A percentile compares a stretch with the other conserved stretches of the same genome.
phyloP scores from a whole-genome alignment of 345 rosid species.

The Eucalyptus pauciflora region DNA sequence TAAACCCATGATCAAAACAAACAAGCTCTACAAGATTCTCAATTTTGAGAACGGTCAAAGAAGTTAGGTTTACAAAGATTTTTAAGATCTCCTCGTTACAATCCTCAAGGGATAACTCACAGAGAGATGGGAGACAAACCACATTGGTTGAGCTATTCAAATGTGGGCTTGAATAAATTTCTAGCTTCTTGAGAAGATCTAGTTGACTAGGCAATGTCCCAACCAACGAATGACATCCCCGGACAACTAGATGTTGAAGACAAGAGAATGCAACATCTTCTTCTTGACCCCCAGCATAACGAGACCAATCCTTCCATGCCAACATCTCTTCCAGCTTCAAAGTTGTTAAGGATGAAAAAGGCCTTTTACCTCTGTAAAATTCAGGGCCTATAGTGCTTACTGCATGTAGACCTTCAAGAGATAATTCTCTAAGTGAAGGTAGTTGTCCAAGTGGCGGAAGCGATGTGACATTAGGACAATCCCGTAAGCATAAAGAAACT shows the following conservation, averaged over 20 bases:
- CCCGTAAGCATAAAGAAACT: background rate
- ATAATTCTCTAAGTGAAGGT: background rate
- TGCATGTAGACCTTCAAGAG: background rate
- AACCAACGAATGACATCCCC: background rate
- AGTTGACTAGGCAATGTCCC: background rate
- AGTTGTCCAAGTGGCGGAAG: background rate
- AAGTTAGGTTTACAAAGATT: background rate
- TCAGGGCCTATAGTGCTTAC: background rate
- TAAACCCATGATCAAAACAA: background rate
- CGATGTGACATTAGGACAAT: background rate
- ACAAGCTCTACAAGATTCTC: background rate
- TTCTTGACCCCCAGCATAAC: fast-evolving
- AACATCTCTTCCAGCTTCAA: background rate
- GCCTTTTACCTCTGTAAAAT: background rate
- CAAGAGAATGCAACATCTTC: background rate
- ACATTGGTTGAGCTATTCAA: background rate
- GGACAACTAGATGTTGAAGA: background rate
- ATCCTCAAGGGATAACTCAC: background rate
- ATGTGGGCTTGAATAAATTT: background rate
- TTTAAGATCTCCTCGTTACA: background rate
- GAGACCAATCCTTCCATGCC: background rate
- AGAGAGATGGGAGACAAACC: background rate
- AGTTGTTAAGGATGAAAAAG: background rate
- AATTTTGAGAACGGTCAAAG: background rate
- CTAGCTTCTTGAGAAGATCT: background rate